Percentiles rank a stretch among this genome's conserved stretches.
Conservation (phyloP, 2,329 filamentous ascomycete species). For the Ambrosiella xylebori region DNA sequence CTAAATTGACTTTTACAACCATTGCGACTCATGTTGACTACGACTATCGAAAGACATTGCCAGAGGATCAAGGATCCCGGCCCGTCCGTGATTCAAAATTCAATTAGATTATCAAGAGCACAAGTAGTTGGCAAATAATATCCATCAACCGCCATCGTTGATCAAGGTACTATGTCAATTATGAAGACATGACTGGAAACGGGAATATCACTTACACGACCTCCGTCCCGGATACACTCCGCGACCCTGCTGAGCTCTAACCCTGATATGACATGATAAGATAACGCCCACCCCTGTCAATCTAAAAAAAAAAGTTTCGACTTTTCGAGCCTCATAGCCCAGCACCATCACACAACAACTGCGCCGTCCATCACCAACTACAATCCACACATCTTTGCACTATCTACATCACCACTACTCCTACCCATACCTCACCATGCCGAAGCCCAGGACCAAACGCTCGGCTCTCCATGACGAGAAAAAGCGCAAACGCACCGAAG, state of each 20-base stretch:
- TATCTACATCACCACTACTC: not conserved
- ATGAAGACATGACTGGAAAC: too few relatives aligned
- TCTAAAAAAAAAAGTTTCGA: constrained; percentile 8
- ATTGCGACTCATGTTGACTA: too few relatives aligned
- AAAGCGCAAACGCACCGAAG: constrained; percentile 24
- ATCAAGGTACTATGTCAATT: too few relatives aligned
- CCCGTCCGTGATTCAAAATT: too few relatives aligned
- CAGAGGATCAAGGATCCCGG: too few relatives aligned
- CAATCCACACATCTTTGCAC: not conserved
- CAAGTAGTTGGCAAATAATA: too few relatives aligned
- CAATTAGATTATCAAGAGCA: too few relatives aligned
- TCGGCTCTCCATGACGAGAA: constrained; percentile 24
- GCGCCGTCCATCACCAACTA: not conserved
- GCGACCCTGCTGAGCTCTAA: not conserved
- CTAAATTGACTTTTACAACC: too few relatives aligned
- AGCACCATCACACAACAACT: not conserved
- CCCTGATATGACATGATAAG: constrained; percentile 15
- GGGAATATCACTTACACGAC: too few relatives aligned
- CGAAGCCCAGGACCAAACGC: constrained; percentile 28
- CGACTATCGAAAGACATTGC: too few relatives aligned
- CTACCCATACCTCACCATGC: constrained; percentile 20
- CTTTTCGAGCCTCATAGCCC: not conserved
- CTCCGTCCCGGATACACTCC: not conserved
- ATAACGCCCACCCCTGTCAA: constrained; percentile 13
- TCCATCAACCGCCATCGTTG: too few relatives aligned